Percentiles rank a stretch among this genome's conserved stretches.
These are phyloP conservation scores for Cercospora beticola DNA, from an alignment of 2,329 filamentous ascomycete genomes.

Conservation along the genomic window DNA sequence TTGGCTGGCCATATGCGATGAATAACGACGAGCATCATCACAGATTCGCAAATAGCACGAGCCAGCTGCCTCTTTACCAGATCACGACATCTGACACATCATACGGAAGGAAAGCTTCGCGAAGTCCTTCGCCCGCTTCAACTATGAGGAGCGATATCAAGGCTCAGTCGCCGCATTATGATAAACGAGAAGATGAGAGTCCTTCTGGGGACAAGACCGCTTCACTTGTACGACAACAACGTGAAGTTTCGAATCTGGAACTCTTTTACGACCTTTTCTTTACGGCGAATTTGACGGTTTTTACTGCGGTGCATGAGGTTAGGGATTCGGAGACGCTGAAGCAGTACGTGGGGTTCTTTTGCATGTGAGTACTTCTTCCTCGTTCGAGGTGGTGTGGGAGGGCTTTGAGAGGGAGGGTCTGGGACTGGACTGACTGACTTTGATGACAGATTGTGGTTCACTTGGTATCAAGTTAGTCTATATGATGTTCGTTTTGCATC, in stretches of 20 bases:
- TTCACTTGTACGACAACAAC: conserved; percentile 29
- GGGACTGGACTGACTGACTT: background rate
- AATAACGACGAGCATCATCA: background rate
- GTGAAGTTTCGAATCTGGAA: conserved; percentile 57
- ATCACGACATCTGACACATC: background rate
- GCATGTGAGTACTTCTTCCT: conserved; percentile 39
- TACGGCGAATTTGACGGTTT: conserved; percentile 65
- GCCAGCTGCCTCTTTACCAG: background rate
- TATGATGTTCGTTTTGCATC: conserved; percentile 66
- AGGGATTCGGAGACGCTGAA: conserved; percentile 47
- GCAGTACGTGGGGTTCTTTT: conserved; percentile 55
- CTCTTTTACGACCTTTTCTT: conserved; percentile 63
- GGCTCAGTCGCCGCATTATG: background rate
- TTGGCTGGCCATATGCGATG: background rate
- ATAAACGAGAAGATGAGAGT: background rate
- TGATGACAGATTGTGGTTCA: conserved; percentile 55
- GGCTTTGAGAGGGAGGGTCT: too few species aligned
- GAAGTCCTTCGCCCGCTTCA: background rate
- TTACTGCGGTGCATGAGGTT: conserved; percentile 57
- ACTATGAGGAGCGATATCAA: background rate
- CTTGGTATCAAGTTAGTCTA: conserved; percentile 64
- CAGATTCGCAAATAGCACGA: background rate
- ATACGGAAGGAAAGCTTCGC: background rate
- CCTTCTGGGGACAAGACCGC: background rate
- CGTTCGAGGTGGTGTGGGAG: background rate